Conservation (phyloP, 331 rosid species). For the Prunus yedoensis region DNA sequence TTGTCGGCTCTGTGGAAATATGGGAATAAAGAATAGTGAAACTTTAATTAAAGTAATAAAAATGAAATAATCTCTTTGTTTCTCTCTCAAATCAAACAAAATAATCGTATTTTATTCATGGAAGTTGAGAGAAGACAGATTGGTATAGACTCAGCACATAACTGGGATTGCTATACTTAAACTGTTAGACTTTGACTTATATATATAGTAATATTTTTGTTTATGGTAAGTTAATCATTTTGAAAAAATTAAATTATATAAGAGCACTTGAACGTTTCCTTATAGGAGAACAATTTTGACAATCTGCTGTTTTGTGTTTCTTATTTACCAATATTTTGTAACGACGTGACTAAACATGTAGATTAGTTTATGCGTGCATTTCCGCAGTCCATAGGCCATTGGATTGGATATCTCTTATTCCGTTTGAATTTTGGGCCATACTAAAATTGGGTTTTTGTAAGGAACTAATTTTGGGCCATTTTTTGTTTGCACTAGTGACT, state of each 20-base stretch:
- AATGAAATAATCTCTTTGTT: neutral
- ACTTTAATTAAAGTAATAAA: neutral
- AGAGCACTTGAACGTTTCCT: neutral
- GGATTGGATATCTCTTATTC: no score
- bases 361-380: no score
- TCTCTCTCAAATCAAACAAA: conserved; percentile 15
- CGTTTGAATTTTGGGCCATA: no score
- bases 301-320: neutral
- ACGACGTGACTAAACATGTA: no score
- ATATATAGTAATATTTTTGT: neutral
- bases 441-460: no score
- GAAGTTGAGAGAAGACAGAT: conserved; percentile 13
- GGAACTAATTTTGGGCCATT: no score
- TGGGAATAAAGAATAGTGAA: neutral
- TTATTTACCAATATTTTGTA: neutral
- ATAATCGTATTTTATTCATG: neutral
- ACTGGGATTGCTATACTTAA: neutral
- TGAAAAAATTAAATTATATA: neutral
- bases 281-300: neutral
- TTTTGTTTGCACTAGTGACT: no score
- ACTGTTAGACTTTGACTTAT: conserved; percentile 14
- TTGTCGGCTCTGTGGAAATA: conserved; percentile 42
- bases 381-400: no score
- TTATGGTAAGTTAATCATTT: neutral
- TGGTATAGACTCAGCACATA: neutral